Evolutionary conservation across 345 rosid genomes (phyloP), one percentile per base, ranked within the genome.

Genomic region (Tarenaya hassleriana): DNA sequence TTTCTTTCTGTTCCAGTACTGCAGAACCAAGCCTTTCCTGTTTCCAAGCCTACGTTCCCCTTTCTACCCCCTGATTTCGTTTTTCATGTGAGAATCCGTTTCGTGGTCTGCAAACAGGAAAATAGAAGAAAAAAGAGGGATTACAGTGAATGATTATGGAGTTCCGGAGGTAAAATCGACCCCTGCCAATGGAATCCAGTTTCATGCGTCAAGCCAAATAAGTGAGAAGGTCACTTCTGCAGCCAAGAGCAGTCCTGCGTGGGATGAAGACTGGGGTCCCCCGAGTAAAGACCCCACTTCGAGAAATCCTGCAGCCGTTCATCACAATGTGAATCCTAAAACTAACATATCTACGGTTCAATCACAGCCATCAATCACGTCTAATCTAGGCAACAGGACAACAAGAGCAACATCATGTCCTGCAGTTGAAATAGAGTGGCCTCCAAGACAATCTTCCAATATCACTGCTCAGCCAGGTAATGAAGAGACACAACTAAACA

Each of bases 201-300:
- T 83, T 57, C 88, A 75, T 24, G 51, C 71, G 50, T 71, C 56
- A 4, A 61, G 58, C 69, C 74, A 73, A 70, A 46, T 70, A 15
- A 76, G 74, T 41, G 72, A 52, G 32, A 75, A 63, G 47, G 78
- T 73, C 54, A 73, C 82, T 35, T 56, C 86, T 49, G 69, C 79
- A 7, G 54, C 75, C 35, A 77, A 67, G 63, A 71, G 68, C 47
- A 62, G 76, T 46, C 37, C 82, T 4, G 59, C 82, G 14, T 92
- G 96, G 95, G 96, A 92, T 63, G 96, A 88, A 9, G 95, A 88
- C 50, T 92, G 98, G 96, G 88, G 81, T 57, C 60, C 84, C 10
- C 53, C 68, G 1, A 55, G 72, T 31, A 77, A 76, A 60, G 74
- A 67, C 43, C 58, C 71, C 37, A n/a, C 58, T 34, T 2, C n/a